phyloP scores from a whole-genome alignment of 2,329 filamentous ascomycete genomes.

The Beauveria australis region DNA sequence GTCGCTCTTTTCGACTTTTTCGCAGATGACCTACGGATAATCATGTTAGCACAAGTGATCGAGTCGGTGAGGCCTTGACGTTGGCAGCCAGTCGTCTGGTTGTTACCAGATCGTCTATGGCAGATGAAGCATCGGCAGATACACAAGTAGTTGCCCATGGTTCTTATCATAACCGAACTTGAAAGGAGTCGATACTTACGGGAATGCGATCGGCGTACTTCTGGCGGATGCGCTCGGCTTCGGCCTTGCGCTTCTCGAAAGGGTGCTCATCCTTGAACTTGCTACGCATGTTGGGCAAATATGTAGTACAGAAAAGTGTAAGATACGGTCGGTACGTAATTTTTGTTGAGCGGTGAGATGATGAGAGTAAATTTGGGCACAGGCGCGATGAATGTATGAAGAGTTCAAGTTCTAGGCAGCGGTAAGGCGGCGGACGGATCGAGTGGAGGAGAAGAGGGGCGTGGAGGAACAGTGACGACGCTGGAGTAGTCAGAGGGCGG shows the following conservation, averaged over 20 bases:
- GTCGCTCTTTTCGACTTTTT: conserved; percentile 98
- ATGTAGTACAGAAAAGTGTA: conserved; percentile 8
- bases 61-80: background rate
- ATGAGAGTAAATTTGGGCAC: background rate
- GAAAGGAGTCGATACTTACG: conserved; percentile 50
- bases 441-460: conserved; percentile 18
- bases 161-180: background rate
- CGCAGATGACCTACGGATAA: conserved; percentile 78
- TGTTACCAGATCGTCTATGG: background rate
- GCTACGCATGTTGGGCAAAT: conserved; percentile 69
- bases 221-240: conserved; percentile 97
- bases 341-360: background rate
- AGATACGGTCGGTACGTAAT: background rate
- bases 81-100: background rate
- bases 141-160: conserved; percentile 5
- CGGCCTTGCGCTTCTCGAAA: conserved; percentile 99
- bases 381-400: conserved; percentile 2
- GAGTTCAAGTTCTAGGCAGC: conserved; percentile 14
- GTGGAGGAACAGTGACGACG: conserved; percentile 13
- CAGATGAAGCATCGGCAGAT: background rate
- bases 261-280: conserved; percentile 99
- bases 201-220: conserved; percentile 99
- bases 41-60: background rate
- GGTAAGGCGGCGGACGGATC: conserved; percentile 19
- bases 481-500: conserved; percentile 14